Evolutionary conservation across 345 rosid genomes (phyloP), one percentile per base, ranked within the genome.

Genomic region (Salix purpurea): DNA sequence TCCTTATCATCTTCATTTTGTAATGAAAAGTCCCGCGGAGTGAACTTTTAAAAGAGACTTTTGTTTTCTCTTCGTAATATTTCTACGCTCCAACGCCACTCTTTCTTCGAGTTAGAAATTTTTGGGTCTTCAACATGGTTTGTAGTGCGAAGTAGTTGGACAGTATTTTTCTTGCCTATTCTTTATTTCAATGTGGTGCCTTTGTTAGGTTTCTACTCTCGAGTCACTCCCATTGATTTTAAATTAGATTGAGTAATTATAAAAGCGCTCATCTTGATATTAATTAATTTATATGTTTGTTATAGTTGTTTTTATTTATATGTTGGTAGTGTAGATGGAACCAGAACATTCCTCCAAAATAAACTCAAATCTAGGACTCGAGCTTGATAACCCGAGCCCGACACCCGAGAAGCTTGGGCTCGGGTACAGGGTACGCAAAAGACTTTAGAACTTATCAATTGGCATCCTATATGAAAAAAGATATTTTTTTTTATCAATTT

Each of bases 111-210:
- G 50, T 73, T 60, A 26, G 78, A 67, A 84, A 81, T 26, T 19
- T 26, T 32, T 16, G 19, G n/a, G 71, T 77, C 69, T 40, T 65
- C 54, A 58, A 74, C 72, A 68, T 65, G 78, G 73, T 9, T 60
- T 80, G 11, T 65, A 74, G 84, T 73, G 78, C 70, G 76, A 76
- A 73, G 58, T 68, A 62, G 82, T 71, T 71, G 77, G 32, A 50
- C 28, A 39, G 37, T 66, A 28, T 54, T 67, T 46, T 12, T 18
- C 21, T 67, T 71, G 16, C 4, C 18, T 16, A 5, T n/a, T 69
- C 24, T 6, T 34, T 5, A 26, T 28, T 39, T 2, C 24, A 37
- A 18, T 39, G n/a, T 32, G 23, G 12, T 58, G 11, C 50, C n/a
- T 42, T 50, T 75, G 36, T 48, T 32, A 54, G 18, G 64, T 58